Conservation (phyloP, 2,329 filamentous ascomycete genomes). For the Fusarium cyanostomum region DNA sequence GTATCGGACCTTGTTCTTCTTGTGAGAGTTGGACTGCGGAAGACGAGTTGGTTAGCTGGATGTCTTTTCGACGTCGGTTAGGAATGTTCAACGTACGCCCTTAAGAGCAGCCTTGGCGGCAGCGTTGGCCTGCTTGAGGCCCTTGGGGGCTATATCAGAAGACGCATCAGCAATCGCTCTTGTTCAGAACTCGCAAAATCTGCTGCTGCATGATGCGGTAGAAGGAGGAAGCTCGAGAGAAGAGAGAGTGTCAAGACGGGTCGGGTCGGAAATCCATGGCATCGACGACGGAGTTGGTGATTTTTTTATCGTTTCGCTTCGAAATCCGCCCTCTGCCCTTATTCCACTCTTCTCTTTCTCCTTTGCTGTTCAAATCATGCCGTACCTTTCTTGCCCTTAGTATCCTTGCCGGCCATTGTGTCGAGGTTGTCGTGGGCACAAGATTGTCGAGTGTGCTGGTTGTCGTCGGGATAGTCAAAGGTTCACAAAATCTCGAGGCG, state of each 20-base stretch:
- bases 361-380: slow-evolving; percentile 43
- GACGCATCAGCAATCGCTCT: slow-evolving; percentile 78
- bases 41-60: slow-evolving; percentile 3
- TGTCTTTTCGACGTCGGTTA: not conserved
- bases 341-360: slow-evolving; percentile 14
- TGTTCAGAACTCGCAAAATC: slow-evolving; percentile 77
- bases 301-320: slow-evolving; percentile 24
- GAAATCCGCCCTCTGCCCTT: slow-evolving; percentile 9
- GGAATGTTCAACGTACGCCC: slow-evolving; percentile 75
- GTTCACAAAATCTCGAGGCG: slow-evolving; percentile 27
- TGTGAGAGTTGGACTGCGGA: slow-evolving; percentile 68
- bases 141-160: slow-evolving; percentile 66
- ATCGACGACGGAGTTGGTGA: slow-evolving; percentile 18
- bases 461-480: slow-evolving; percentile 38
- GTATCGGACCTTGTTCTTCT: slow-evolving; percentile 91
- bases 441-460: slow-evolving; percentile 40
- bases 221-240: slow-evolving; percentile 26
- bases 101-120: slow-evolving; percentile 96
- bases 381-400: slow-evolving; percentile 62
- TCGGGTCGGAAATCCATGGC: slow-evolving; percentile 22
- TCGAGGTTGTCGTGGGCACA: slow-evolving; percentile 42
- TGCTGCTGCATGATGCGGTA: slow-evolving; percentile 73
- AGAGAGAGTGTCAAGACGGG: slow-evolving; percentile 14
- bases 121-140: slow-evolving; percentile 86
- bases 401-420: slow-evolving; percentile 49